These are phyloP conservation scores for Viola pubescens DNA, from an alignment of 441 rosid species.

Conservation along the genomic window DNA sequence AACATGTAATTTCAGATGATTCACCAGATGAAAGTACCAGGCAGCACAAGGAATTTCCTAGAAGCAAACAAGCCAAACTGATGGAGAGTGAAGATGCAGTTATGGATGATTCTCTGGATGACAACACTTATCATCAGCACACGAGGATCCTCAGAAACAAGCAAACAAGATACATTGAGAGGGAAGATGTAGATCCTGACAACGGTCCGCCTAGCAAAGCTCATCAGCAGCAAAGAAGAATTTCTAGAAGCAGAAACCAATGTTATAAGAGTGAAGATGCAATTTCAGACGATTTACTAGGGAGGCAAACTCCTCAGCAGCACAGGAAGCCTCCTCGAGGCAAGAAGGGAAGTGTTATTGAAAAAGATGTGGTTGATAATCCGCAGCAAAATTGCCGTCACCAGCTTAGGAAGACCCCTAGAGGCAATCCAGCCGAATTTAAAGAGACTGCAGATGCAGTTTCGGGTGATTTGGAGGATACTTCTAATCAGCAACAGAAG, in stretches of 20 bases:
- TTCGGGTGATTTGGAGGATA: constrained; percentile 29
- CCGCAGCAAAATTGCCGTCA: constrained; percentile 11
- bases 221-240: constrained; percentile 21
- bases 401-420: constrained; percentile 19
- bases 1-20: constrained; percentile 34
- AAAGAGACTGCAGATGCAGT: constrained; percentile 22
- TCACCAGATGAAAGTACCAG: constrained; percentile 24
- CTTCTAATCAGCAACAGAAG: constrained; percentile 11
- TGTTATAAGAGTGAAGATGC: constrained; percentile 33
- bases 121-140: constrained; percentile 20
- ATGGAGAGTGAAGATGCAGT: constrained; percentile 30
- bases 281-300: constrained; percentile 37
- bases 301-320: constrained; percentile 18
- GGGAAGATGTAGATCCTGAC: constrained; percentile 31
- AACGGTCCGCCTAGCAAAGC: constrained; percentile 32
- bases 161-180: constrained; percentile 29
- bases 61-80: constrained; percentile 23
- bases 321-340: constrained; percentile 9
- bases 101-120: constrained; percentile 37
- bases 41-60: not conserved
- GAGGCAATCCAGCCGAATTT: constrained; percentile 24
- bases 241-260: constrained; percentile 35
- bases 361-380: constrained; percentile 23
- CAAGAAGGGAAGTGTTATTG: constrained; percentile 22
- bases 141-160: constrained; percentile 29